Percentiles rank a stretch among this genome's conserved stretches.
Conservation (phyloP, 192 early-diverging fungal genomes). For the Umbelopsis vinacea region DNA sequence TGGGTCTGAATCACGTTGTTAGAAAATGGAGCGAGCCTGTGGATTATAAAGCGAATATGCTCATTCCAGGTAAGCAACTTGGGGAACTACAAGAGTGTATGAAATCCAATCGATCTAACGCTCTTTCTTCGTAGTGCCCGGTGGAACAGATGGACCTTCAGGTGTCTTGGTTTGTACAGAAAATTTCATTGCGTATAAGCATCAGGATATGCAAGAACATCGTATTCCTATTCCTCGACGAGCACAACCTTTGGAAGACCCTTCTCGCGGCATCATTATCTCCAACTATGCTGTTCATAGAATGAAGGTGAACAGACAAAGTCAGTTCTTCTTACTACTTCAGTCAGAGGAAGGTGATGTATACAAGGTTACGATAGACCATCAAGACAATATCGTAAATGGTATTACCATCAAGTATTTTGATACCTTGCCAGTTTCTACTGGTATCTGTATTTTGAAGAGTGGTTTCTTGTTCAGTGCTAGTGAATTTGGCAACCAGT, state of each 20-base stretch:
- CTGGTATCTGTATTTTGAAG: constrained; percentile 82
- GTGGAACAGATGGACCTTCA: constrained; percentile 92
- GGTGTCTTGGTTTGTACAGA: constrained; percentile 97
- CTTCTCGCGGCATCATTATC: constrained; percentile 74
- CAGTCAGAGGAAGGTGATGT: constrained; percentile 95
- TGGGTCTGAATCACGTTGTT: constrained; percentile 98
- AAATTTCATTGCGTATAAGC: constrained; percentile 85
- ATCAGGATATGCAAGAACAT: constrained; percentile 66
- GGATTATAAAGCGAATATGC: constrained; percentile 71
- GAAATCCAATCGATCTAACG: not conserved
- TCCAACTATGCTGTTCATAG: constrained; percentile 87
- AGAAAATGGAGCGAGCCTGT: constrained; percentile 93
- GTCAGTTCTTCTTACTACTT: constrained; percentile 85
- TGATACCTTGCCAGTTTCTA: constrained; percentile 88
- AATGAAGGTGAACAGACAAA: constrained; percentile 71
- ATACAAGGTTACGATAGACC: constrained; percentile 91
- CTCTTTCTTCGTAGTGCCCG: constrained; percentile 58
- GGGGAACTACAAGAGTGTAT: too few relatives aligned
- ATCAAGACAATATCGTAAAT: constrained; percentile 60
- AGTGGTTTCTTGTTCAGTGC: constrained; percentile 94
- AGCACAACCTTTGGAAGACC: constrained; percentile 66
- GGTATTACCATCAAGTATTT: constrained; percentile 91
- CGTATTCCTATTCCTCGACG: constrained; percentile 85
- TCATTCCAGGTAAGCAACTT: constrained; percentile 71
- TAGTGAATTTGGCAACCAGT: constrained; percentile 93